Evolutionary conservation across 441 rosid species (phyloP), one percentile per base, ranked within the genome.

Genomic region (Pelargonium myrrhifolium): DNA sequence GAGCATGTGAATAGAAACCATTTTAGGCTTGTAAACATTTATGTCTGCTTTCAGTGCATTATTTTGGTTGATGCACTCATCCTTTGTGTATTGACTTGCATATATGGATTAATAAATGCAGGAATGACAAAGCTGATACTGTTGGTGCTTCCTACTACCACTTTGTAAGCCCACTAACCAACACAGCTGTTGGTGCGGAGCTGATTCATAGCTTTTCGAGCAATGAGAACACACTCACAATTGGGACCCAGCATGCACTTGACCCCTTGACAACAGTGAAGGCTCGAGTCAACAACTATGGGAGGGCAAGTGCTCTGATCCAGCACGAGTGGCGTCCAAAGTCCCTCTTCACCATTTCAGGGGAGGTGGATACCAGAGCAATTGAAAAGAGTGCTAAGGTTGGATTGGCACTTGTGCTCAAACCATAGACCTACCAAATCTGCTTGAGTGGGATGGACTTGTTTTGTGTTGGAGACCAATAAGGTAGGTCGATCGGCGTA

Each of bases 111-210:
- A 28, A 67, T 70, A 59, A 61, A n/a, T 63, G n/a, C 78, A 94
- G 99, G 85, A 88, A 92, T 68, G 98, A 85, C 69, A 94, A 94
- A 59, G 94, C 91, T 42, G 93, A 92, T 70, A 71, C 71, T 10
- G 64, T 92, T 39, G 90, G 51, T 66, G 96, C 94, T 31, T 89
- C 99, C 62, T 92, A 94, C 80, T 94, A 92, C 80, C 98, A 88
- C 78, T 66, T 71, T 8, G 97, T 92, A 71, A 88, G 85, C 77
- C 99, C 93, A 0, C 72, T 88, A 81, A 86, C 80, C 64, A 88
- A 76, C 77, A 93, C 98, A 5, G 90, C 92, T 28, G 98, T 94
- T 43, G 99, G 99, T 15, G 99, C 96, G 0, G 99, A 94, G 89
- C 84, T 94, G 65, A 83, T 71, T 72, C 99, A 84, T 66, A 83